These are phyloP conservation scores for Vanderwaltozyma verrucispora DNA, from an alignment of 805 yeast genomes.

Conservation along the genomic window DNA sequence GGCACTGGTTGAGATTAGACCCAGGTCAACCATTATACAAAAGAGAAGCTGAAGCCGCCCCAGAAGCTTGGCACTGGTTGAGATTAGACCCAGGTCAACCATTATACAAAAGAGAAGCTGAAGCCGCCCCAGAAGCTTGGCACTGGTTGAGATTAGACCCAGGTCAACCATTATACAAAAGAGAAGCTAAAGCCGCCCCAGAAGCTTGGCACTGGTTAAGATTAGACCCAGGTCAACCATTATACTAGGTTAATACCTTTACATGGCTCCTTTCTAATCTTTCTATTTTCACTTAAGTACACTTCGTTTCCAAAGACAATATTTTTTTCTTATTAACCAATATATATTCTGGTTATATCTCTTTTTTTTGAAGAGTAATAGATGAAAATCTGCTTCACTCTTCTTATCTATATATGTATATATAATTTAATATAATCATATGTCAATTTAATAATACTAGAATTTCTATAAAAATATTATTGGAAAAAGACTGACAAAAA, in stretches of 20 bases:
- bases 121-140: conserved; percentile 21
- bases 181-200: conserved; percentile 12
- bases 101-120: conserved; percentile 24
- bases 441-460: too few relatives aligned
- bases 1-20: conserved; percentile 22
- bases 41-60: conserved; percentile 18
- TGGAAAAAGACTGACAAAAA: too few relatives aligned
- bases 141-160: conserved; percentile 17
- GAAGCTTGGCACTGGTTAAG: conserved; percentile 18
- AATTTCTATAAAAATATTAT: too few relatives aligned
- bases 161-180: conserved; percentile 20
- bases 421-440: too few relatives aligned
- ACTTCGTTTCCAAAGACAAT: too few relatives aligned
- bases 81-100: conserved; percentile 19
- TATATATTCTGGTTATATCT: too few relatives aligned
- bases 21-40: conserved; percentile 23
- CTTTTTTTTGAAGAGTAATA: too few relatives aligned
- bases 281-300: neutral
- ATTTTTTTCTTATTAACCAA: too few relatives aligned
- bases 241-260: conserved; percentile 6
- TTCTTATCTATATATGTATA: too few relatives aligned
- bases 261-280: too few relatives aligned
- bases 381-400: too few relatives aligned
- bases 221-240: conserved; percentile 17
- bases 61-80: conserved; percentile 22